A percentile compares a stretch with the other conserved stretches of the same genome.
Conservation (phyloP, 345 rosid species). For the Eucalyptus polybractea region DNA sequence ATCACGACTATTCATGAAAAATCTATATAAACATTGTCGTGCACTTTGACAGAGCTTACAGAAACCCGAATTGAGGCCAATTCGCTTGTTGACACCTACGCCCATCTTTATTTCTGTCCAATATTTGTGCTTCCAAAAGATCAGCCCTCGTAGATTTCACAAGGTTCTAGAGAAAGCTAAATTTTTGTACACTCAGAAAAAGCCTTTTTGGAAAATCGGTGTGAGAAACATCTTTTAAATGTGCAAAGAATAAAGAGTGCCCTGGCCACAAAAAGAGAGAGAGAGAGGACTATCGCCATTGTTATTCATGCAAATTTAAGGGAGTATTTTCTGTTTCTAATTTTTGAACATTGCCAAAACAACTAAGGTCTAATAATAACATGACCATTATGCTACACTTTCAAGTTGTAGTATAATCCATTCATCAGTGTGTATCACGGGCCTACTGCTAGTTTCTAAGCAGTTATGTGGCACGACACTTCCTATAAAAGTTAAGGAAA, state of each 20-base stretch:
- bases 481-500: no score
- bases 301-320: no score
- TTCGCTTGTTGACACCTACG: neutral
- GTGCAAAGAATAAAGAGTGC: no score
- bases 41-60: neutral
- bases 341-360: neutral
- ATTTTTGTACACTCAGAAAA: no score
- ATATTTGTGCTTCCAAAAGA: neutral
- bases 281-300: no score
- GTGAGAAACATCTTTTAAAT: no score
- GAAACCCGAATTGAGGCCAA: neutral
- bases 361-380: neutral
- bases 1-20: neutral
- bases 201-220: no score
- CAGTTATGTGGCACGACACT: accelerated
- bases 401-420: neutral
- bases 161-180: neutral
- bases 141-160: neutral
- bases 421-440: neutral
- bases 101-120: neutral
- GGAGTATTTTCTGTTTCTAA: no score
- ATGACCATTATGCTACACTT: neutral
- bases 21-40: neutral
- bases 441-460: neutral
- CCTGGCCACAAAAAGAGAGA: no score